phyloP scores from a whole-genome alignment of 2,329 filamentous ascomycete genomes.

The Pseudovirgaria hyperparasitica region DNA sequence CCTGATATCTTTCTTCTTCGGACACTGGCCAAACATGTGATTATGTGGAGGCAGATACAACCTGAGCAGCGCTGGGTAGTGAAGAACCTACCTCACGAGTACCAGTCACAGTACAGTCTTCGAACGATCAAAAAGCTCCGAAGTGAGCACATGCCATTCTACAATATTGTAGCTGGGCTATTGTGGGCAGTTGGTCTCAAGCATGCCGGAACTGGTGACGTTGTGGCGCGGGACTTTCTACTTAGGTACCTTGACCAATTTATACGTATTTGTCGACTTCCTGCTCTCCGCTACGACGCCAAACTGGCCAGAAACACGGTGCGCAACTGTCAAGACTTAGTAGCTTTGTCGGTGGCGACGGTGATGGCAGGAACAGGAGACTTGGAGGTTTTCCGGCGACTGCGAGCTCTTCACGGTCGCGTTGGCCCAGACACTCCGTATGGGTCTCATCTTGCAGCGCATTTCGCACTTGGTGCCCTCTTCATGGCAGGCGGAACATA shows the following conservation, averaged over 20 bases:
- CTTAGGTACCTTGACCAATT: slow-evolving; percentile 78
- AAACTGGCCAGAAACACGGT: slow-evolving; percentile 72
- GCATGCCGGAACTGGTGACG: slow-evolving; percentile 39
- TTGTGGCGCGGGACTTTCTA: slow-evolving; percentile 64
- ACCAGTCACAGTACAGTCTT: slow-evolving; percentile 50
- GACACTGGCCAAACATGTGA: slow-evolving; percentile 78
- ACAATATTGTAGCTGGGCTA: slow-evolving; percentile 80
- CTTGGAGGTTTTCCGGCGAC: slow-evolving; percentile 66
- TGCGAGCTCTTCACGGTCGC: slow-evolving; percentile 78
- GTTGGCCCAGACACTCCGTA: slow-evolving; percentile 77
- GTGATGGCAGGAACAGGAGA: slow-evolving; percentile 97
- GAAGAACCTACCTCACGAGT: slow-evolving; percentile 57
- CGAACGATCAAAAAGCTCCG: slow-evolving; percentile 48
- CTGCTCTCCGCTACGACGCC: slow-evolving; percentile 59
- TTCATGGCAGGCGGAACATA: slow-evolving; percentile 89
- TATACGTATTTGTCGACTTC: slow-evolving; percentile 59
- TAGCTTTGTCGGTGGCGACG: slow-evolving; percentile 69
- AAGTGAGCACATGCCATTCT: slow-evolving; percentile 80
- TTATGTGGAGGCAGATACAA: slow-evolving; percentile 79
- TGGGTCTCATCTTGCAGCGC: slow-evolving; percentile 83
- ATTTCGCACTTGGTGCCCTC: slow-evolving; percentile 79
- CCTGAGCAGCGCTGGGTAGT: slow-evolving; percentile 65
- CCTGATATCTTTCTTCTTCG: slow-evolving; percentile 86
- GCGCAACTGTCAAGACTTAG: slow-evolving; percentile 79
- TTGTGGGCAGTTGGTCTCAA: slow-evolving; percentile 52